Conservation (phyloP, 2,329 filamentous ascomycete species). For the Macrophomina phaseolina region DNA sequence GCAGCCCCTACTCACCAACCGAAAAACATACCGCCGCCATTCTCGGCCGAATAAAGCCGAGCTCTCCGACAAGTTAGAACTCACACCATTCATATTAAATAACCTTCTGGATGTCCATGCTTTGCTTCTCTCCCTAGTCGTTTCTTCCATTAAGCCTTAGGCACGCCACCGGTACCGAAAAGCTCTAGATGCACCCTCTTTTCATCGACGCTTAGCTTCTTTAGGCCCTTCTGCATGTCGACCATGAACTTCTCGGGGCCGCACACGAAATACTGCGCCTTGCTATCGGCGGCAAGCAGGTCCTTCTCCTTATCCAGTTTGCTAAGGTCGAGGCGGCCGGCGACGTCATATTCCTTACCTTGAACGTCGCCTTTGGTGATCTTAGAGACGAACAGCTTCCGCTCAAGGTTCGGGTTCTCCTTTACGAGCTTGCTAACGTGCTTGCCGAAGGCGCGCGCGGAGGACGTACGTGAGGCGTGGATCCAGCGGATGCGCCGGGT, state of each 20-base stretch:
- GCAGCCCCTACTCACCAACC: too few species aligned
- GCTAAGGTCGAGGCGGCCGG: conserved; percentile 64
- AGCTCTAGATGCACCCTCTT: conserved; percentile 70
- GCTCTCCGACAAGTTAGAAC: too few species aligned
- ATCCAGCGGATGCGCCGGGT: conserved; percentile 61
- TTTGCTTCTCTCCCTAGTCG: too few species aligned
- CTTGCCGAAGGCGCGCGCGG: conserved; percentile 61
- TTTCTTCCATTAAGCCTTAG: conserved; percentile 1
- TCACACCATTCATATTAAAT: too few species aligned
- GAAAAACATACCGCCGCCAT: too few species aligned
- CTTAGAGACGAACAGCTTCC: conserved; percentile 64
- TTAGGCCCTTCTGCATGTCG: conserved; percentile 60
- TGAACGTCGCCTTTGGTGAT: conserved; percentile 51
- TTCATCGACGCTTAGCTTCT: conserved; percentile 61
- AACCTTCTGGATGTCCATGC: too few species aligned
- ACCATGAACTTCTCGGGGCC: conserved; percentile 75
- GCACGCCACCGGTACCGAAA: conserved; percentile 53
- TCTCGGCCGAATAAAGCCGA: too few species aligned
- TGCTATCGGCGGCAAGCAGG: conserved; percentile 61
- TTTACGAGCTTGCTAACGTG: conserved; percentile 54
- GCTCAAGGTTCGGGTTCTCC: conserved; percentile 53
- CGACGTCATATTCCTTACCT: conserved; percentile 65
- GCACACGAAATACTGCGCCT: conserved; percentile 73
- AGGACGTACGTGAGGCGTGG: conserved; percentile 62
- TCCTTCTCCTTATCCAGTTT: conserved; percentile 58